Conservation (phyloP, 768 basidiomycete genomes). For the Hydnum rufescens region DNA sequence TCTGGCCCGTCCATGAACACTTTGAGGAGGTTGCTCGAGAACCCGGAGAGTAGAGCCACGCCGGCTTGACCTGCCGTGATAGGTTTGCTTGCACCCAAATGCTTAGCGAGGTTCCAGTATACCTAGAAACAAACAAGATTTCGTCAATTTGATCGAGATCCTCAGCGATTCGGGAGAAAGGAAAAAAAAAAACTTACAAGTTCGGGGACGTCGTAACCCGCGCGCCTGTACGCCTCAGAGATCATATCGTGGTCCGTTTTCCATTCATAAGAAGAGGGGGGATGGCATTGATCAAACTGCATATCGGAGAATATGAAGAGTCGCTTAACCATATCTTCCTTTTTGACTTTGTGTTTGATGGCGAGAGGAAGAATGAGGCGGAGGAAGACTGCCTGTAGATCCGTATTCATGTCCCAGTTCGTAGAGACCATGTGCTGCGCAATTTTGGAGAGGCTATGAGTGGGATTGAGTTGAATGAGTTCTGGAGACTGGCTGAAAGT, state of each 20-base stretch:
- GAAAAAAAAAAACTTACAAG: slow-evolving; percentile 23
- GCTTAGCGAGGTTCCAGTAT: slow-evolving; percentile 38
- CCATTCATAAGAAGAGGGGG: slow-evolving; percentile 21
- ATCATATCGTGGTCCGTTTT: slow-evolving; percentile 44
- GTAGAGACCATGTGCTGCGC: slow-evolving; percentile 20
- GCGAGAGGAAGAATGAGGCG: slow-evolving; percentile 44
- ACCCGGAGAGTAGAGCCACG: slow-evolving; percentile 51
- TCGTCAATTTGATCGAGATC: no score
- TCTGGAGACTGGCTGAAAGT: slow-evolving; percentile 38
- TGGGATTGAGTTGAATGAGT: slow-evolving; percentile 30
- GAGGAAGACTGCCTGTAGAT: slow-evolving; percentile 41
- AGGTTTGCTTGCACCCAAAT: slow-evolving; percentile 22
- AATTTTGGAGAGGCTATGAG: slow-evolving; percentile 20
- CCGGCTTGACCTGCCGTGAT: slow-evolving; percentile 34
- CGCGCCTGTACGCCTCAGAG: slow-evolving; percentile 31
- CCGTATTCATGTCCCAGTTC: slow-evolving; percentile 38
- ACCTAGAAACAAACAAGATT: not conserved
- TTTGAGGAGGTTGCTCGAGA: slow-evolving; percentile 49
- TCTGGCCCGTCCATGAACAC: slow-evolving; percentile 40
- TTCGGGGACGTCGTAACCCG: slow-evolving; percentile 54
- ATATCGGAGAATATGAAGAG: slow-evolving; percentile 63
- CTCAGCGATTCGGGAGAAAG: not conserved
- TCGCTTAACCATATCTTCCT: slow-evolving; percentile 56
- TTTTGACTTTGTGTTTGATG: slow-evolving; percentile 31
- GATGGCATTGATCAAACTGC: slow-evolving; percentile 39